Conservation (phyloP, 2,329 filamentous ascomycete genomes). For the Ophiobolus disseminans region DNA sequence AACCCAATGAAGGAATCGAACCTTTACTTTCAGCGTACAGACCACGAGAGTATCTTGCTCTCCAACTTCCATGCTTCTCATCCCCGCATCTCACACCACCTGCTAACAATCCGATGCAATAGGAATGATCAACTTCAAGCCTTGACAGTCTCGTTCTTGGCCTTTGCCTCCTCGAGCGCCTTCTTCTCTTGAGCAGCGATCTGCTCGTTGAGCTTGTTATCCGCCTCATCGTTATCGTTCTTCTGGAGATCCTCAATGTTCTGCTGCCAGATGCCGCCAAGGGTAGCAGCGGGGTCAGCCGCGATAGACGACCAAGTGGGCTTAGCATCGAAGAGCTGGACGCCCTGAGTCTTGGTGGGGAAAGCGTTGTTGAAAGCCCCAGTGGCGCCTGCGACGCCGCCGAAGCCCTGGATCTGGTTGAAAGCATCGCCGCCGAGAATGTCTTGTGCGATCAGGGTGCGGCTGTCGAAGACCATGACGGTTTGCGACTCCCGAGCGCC, state of each 20-base stretch:
- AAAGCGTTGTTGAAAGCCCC: constrained; percentile 12
- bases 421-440: constrained; percentile 30
- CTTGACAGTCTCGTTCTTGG: constrained; percentile 9
- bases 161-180: constrained; percentile 17
- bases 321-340: constrained; percentile 36
- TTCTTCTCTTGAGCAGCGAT: constrained; percentile 29
- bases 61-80: neutral
- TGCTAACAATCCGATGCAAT: neutral
- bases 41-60: neutral
- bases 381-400: constrained; percentile 22
- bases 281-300: constrained; percentile 37
- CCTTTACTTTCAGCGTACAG: too few species aligned
- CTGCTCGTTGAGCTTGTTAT: constrained; percentile 32
- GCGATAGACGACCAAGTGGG: constrained; percentile 37
- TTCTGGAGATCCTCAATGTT: constrained; percentile 37
- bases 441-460: constrained; percentile 34
- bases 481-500: constrained; percentile 30
- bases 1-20: neutral
- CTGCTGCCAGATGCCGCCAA: constrained; percentile 35
- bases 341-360: constrained; percentile 31
- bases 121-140: neutral
- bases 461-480: constrained; percentile 39
- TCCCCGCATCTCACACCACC: neutral
- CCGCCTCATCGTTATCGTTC: constrained; percentile 25
- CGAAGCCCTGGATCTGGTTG: constrained; percentile 14